These are phyloP conservation scores for Pyrenophora seminiperda DNA, from an alignment of 2,329 filamentous ascomycete species.

Conservation along the genomic window DNA sequence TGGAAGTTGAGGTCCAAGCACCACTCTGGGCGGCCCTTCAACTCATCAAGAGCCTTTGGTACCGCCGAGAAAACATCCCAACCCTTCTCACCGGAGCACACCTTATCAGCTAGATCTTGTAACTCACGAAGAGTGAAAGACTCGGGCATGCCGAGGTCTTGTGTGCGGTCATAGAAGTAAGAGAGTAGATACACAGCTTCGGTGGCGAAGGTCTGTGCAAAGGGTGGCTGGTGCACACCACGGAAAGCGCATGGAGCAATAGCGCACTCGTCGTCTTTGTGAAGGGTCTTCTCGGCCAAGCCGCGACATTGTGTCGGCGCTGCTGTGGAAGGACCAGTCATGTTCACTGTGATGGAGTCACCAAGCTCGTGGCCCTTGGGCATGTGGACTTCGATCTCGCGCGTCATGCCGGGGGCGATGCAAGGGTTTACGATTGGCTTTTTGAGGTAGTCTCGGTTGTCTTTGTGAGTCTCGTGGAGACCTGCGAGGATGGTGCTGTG, in stretches of 20 bases:
- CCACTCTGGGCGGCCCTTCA: constrained; percentile 81
- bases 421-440: constrained; percentile 81
- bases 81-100: constrained; percentile 75
- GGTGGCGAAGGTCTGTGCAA: constrained; percentile 86
- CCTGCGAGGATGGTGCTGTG: constrained; percentile 77
- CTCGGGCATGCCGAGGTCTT: constrained; percentile 96
- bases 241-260: constrained; percentile 97
- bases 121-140: constrained; percentile 92
- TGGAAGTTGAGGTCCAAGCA: constrained; percentile 98
- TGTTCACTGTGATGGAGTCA: constrained; percentile 71
- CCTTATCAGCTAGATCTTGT: constrained; percentile 79
- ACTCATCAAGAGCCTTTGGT: constrained; percentile 77
- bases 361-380: constrained; percentile 69
- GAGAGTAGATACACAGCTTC: constrained; percentile 97
- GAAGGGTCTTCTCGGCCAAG: constrained; percentile 85
- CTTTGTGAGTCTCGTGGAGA: constrained; percentile 66
- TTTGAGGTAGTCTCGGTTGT: constrained; percentile 66
- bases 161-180: constrained; percentile 96
- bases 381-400: constrained; percentile 74
- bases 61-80: constrained; percentile 84
- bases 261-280: constrained; percentile 81
- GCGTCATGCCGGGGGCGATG: constrained; percentile 78
- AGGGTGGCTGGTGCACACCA: constrained; percentile 89
- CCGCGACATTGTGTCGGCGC: constrained; percentile 86
- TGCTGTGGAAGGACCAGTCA: constrained; percentile 79